A percentile compares a stretch with the other conserved stretches of the same genome.
These are phyloP conservation scores for Erythrobasidium hasegawianum DNA, from an alignment of 1,284 basidiomycete species.

Conservation along the genomic window DNA sequence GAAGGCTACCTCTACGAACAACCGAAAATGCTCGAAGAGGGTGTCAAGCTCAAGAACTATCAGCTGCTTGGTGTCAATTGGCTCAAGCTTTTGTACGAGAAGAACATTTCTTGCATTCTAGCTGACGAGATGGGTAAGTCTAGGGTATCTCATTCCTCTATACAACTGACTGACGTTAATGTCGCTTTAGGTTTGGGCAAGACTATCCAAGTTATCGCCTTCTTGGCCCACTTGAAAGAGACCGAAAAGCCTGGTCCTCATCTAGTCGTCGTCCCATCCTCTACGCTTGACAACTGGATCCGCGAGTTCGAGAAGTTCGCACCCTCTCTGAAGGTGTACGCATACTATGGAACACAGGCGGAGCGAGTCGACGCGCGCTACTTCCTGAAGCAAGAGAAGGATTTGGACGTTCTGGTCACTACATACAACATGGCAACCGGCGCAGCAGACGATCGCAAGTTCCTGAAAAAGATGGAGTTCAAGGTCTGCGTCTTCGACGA, in stretches of 20 bases:
- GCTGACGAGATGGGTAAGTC: slow-evolving; percentile 86
- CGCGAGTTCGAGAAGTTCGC: slow-evolving; percentile 91
- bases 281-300: slow-evolving; percentile 97
- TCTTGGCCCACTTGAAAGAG: slow-evolving; percentile 84
- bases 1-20: slow-evolving; percentile 62
- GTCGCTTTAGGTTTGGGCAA: slow-evolving; percentile 68
- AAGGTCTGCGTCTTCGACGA: slow-evolving; percentile 93
- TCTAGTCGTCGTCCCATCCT: slow-evolving; percentile 91
- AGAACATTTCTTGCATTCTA: slow-evolving; percentile 83
- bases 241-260: slow-evolving; percentile 77
- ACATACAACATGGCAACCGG: slow-evolving; percentile 94
- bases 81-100: slow-evolving; percentile 81
- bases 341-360: slow-evolving; percentile 89
- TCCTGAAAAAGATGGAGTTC: slow-evolving; percentile 86
- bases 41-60: slow-evolving; percentile 86
- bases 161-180: slow-evolving; percentile 53
- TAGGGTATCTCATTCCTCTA: too few relatives aligned
- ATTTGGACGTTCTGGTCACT: slow-evolving; percentile 90
- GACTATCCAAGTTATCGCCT: slow-evolving; percentile 96
- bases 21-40: slow-evolving; percentile 65
- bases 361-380: slow-evolving; percentile 76
- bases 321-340: slow-evolving; percentile 74
- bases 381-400: slow-evolving; percentile 57
- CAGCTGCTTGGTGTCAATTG: slow-evolving; percentile 95
- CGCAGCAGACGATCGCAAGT: slow-evolving; percentile 79